Conservation (phyloP, 2,329 filamentous ascomycete genomes). For the Eutypa lata region DNA sequence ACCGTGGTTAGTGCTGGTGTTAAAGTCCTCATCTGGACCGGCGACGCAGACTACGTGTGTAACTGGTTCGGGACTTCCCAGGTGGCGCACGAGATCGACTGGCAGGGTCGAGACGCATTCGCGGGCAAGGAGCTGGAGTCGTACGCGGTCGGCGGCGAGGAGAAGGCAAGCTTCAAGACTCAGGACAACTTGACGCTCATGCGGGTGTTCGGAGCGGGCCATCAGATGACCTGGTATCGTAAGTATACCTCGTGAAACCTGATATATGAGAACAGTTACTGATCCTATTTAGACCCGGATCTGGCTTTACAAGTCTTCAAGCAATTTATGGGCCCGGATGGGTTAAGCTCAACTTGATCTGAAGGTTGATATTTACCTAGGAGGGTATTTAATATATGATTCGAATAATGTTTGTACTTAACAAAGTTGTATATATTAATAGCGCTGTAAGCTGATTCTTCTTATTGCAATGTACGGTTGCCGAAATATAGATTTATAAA, state of each 20-base stretch:
- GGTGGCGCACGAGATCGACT: slow-evolving; percentile 44
- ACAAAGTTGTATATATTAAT: no score
- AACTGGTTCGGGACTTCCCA: slow-evolving; percentile 53
- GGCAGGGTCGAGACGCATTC: slow-evolving; percentile 38
- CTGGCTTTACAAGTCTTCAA: not conserved
- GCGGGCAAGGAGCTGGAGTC: slow-evolving; percentile 28
- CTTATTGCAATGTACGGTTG: no score
- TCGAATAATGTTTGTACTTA: no score
- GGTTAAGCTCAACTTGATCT: not conserved
- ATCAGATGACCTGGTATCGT: slow-evolving; percentile 45
- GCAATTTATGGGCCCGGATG: not conserved
- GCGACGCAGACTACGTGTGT: slow-evolving; percentile 57
- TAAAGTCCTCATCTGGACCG: slow-evolving; percentile 50
- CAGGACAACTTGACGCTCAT: slow-evolving; percentile 47
- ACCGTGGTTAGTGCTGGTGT: slow-evolving; percentile 46
- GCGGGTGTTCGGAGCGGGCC: slow-evolving; percentile 44
- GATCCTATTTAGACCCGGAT: not conserved
- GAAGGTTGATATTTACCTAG: not conserved
- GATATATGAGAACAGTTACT: not conserved
- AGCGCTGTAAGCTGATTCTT: no score
- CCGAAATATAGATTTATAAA: no score
- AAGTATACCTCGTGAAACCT: slow-evolving; percentile 10
- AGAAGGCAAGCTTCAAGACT: slow-evolving; percentile 48
- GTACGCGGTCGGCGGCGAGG: slow-evolving; percentile 47
- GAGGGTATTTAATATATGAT: not conserved